phyloP scores from a whole-genome alignment of 371 early-diverging fungal species.

The Mucor piriformis region DNA sequence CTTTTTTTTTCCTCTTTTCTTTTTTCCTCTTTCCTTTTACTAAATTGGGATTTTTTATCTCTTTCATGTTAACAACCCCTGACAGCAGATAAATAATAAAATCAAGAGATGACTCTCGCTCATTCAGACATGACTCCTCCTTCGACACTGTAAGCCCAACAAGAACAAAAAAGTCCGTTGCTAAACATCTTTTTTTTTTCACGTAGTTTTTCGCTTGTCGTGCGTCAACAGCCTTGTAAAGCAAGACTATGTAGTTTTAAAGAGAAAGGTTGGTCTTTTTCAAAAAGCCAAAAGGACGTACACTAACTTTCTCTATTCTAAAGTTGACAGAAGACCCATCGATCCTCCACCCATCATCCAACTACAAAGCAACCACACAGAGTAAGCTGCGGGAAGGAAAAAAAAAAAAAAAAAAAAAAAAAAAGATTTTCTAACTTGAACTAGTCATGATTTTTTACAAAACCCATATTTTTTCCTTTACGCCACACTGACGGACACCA shows the following conservation, averaged over 20 bases:
- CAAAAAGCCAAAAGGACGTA: neutral
- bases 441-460: constrained; percentile 25
- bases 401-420: constrained; percentile 5
- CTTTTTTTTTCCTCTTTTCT: neutral
- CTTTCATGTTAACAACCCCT: neutral
- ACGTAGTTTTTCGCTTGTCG: constrained; percentile 30
- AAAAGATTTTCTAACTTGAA: too few species aligned
- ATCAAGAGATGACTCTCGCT: too few species aligned
- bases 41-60: neutral
- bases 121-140: too few species aligned
- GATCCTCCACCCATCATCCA: constrained; percentile 57
- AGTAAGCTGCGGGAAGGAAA: constrained; percentile 5
- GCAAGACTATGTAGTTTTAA: constrained; percentile 62
- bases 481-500: constrained; percentile 39
- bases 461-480: constrained; percentile 48
- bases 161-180: neutral
- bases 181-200: neutral
- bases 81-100: neutral
- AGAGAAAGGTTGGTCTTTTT: constrained; percentile 49
- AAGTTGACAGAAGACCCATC: constrained; percentile 53
- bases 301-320: constrained; percentile 3
- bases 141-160: neutral
- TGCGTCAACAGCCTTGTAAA: constrained; percentile 58
- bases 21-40: neutral
- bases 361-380: constrained; percentile 20